Conservation (phyloP, 495 filamentous ascomycete genomes). For the Penicillium bovifimosum region DNA sequence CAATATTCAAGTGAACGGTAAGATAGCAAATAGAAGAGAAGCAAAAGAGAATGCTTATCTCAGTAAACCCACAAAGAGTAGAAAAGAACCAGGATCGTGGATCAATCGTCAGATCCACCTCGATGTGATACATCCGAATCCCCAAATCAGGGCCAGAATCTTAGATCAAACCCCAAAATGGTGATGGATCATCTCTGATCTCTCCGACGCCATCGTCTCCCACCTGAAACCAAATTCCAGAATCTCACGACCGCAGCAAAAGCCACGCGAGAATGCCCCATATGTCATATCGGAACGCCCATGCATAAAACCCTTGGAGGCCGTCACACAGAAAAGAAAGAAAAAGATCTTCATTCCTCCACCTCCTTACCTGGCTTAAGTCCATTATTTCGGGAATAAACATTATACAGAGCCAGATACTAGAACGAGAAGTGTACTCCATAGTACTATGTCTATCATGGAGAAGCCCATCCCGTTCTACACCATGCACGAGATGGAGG, state of each 20-base stretch:
- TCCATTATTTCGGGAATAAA: background rate
- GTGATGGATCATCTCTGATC: background rate
- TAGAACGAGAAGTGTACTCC: no score
- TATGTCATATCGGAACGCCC: conserved; percentile 11
- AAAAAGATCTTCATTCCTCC: conserved; percentile 8
- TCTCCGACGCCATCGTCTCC: background rate
- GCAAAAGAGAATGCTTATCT: no score
- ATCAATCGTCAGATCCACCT: background rate
- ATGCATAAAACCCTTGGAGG: conserved; percentile 19
- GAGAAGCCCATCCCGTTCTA: conserved; percentile 8
- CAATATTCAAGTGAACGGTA: no score
- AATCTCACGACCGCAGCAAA: conserved; percentile 9
- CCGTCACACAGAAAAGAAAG: background rate
- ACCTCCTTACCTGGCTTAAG: conserved; percentile 5
- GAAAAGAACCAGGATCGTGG: background rate
- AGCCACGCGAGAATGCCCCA: conserved; percentile 21
- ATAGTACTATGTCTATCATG: conserved; percentile 4
- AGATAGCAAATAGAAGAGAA: no score
- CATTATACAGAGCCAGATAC: background rate
- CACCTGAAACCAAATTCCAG: background rate
- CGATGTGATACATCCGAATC: background rate
- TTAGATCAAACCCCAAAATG: background rate
- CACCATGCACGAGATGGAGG: conserved; percentile 11
- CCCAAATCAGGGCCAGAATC: background rate
- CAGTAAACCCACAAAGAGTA: background rate